Percentiles rank a stretch among this genome's conserved stretches.
phyloP scores from a whole-genome alignment of 2,329 filamentous ascomycete genomes.

The Ophiostoma quercus region DNA sequence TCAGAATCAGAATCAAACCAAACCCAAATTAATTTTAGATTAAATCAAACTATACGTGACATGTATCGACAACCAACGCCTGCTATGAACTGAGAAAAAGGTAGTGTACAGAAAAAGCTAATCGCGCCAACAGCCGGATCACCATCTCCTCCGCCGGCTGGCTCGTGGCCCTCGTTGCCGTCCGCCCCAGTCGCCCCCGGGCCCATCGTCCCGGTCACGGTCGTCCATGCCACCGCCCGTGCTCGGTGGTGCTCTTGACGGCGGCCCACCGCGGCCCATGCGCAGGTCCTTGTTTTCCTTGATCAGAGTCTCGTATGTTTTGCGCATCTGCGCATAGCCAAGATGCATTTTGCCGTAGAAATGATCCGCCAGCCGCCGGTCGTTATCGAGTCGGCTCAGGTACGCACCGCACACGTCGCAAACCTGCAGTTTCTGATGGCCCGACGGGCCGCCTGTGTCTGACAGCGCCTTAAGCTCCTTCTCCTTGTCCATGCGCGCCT shows the following conservation, averaged over 20 bases:
- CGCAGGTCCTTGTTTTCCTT: constrained; percentile 59
- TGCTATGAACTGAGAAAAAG: background rate
- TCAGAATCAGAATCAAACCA: background rate
- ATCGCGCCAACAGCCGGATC: constrained; percentile 16
- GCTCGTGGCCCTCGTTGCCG: constrained; percentile 46
- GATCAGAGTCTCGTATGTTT: constrained; percentile 80
- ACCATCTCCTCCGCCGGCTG: constrained; percentile 49
- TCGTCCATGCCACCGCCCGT: constrained; percentile 31
- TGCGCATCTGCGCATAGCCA: constrained; percentile 96
- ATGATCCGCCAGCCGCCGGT: constrained; percentile 87
- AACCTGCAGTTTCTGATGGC: constrained; percentile 96
- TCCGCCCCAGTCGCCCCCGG: constrained; percentile 37
- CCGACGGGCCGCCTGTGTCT: constrained; percentile 86
- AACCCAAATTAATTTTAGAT: background rate
- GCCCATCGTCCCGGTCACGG: constrained; percentile 34
- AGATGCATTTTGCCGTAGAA: constrained; percentile 99
- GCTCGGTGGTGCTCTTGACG: background rate
- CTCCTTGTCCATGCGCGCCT: constrained; percentile 77
- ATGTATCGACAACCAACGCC: background rate
- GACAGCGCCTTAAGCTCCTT: constrained; percentile 83
- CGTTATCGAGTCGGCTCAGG: constrained; percentile 85
- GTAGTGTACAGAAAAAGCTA: background rate
- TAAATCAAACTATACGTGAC: background rate
- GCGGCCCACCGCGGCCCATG: constrained; percentile 41
- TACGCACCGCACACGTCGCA: constrained; percentile 98